Evolutionary conservation across 345 rosid species (phyloP), one percentile per base, ranked within the genome.

Genomic region (Aegle marmelos): DNA sequence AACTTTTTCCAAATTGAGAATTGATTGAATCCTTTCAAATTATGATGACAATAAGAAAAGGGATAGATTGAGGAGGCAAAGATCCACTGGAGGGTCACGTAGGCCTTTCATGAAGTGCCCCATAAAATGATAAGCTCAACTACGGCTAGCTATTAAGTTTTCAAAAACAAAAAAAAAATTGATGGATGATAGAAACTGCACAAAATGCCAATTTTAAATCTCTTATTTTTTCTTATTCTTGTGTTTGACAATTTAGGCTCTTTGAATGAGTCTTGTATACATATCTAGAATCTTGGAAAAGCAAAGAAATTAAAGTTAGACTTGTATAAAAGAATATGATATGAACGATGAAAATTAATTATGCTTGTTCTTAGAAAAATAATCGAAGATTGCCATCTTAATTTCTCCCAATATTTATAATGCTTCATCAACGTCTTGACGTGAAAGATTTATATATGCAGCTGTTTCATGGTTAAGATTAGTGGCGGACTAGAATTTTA

Each of bases 1-100:
- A 41, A 14, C 5, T 13, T 62, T 34, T 39, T 10, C 6, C 30
- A 9, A 41, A 25, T 31, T 68, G 59, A 74, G 73, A 78, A 77
- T 41, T 74, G 79, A 62, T 61, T 71, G 57, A 65, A 14, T 9
- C 9, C 30, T 66, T 66, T 74, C 58, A 77, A 41, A 50, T n/a
- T 10, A 41, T 8, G 19, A 37, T 4, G 22, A 8, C 37, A 56
- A 30, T 34, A 19, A 19, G 57, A 27, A 56, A 9, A 13, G 1
- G 9, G n/a, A 8, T 34, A 2, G 7, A 3, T 16, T 34, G 22
- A 72, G 65, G 65, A 58, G 64, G 34, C 78, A 77, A 77, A 65
- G 77, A 72, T 72, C 77, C 30, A 72, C 10, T 1, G 8, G 4
- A 36, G 53, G 68, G 58, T 68, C 7, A 13, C 3, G 74, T 68